Base-by-base conservation (phyloP, 208 protist species). In the Endotrypanum monterogeii region DNA sequence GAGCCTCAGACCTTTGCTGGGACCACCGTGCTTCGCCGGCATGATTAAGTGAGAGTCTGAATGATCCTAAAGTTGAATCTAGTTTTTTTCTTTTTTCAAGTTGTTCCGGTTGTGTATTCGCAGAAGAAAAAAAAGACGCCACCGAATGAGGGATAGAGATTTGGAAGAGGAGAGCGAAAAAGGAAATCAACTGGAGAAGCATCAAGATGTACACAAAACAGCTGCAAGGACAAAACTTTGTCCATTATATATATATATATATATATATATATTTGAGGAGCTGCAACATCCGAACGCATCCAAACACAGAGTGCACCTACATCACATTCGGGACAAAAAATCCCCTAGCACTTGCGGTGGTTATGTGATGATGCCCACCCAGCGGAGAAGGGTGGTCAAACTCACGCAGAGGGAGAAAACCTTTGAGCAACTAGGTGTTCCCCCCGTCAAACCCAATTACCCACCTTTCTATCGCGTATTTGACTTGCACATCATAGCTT, bases 1-100 rank as follows among this genome's bases (percentile, higher is more conserved):
- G 5, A 89, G 16, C 18, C 88, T 83, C 14, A 93, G 60, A 23
- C 71, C 62, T 35, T 86, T 78, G 61, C 52, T 61, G 5, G 79
- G 61, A 23, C 25, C 50, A 23, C 25, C 50, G 66, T 71, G 79
- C 30, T 46, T 54, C 30, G 14, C 54, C 0, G 66, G 14, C 68
- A 72, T 70, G 65, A 50, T 54, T 30, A 14, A n/a, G 25, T 37
- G 28, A 20, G 16, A 25, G n/a, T 48, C 11, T 35, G 41, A 28
- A 30, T 65, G 46, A 23, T 41, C 39, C 32, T 16, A 30, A n/a
- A 32, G 54, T 18, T 52, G 30, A 52, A 48, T 48, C 44, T 48
- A 35, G 44, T 51, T 9, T 7, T 30, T 11, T 39, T 39, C 28
- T 11, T 48, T 48, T 5, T 11, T 48, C 44, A 75, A 51, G 52